These are phyloP conservation scores for Cicer judaicum DNA, from an alignment of 306 rosid species.

Conservation along the genomic window DNA sequence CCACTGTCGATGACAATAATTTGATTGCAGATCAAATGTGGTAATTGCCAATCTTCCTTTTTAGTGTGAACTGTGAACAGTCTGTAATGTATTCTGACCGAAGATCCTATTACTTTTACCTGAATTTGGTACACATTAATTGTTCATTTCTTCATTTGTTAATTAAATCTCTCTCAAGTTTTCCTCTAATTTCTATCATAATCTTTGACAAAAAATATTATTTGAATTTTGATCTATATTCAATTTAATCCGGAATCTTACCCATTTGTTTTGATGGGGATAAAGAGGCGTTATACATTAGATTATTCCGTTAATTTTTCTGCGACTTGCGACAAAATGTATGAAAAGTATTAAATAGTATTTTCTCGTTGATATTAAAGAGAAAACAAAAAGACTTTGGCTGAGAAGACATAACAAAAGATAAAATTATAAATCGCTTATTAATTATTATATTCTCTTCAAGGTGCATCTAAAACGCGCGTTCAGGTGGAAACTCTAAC, in stretches of 20 bases:
- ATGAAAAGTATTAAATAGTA: not conserved
- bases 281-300: too few relatives aligned
- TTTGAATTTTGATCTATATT: too few relatives aligned
- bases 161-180: not conserved
- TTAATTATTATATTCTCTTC: too few relatives aligned
- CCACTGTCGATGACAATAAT: constrained; percentile 31
- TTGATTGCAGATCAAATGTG: constrained; percentile 26
- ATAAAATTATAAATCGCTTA: too few relatives aligned
- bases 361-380: not conserved
- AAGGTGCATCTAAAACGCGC: too few relatives aligned
- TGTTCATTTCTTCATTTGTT: not conserved
- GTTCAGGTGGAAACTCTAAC: too few relatives aligned
- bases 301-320: not conserved
- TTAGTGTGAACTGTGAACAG: not conserved
- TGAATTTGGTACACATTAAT: constrained; percentile 10
- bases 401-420: too few relatives aligned
- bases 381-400: not conserved
- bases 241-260: too few relatives aligned
- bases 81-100: constrained; percentile 23
- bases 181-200: constrained; percentile 8
- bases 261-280: too few relatives aligned
- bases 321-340: not conserved
- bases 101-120: constrained; percentile 26
- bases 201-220: too few relatives aligned
- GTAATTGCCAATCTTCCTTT: constrained; percentile 33